These are phyloP conservation scores for Trichosanthes truncata DNA, from an alignment of 306 rosid genomes.

Conservation along the genomic window DNA sequence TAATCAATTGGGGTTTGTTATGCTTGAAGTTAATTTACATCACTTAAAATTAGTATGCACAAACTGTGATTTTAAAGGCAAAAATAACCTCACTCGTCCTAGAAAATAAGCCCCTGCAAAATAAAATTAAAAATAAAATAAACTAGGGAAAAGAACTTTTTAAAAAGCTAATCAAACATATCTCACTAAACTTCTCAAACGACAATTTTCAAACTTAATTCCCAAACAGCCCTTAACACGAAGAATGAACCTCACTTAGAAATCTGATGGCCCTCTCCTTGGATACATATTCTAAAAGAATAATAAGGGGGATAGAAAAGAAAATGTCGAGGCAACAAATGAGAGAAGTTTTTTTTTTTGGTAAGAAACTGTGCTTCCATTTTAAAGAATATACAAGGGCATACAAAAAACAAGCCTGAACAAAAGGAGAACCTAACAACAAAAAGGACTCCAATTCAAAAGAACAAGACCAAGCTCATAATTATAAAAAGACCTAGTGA, in stretches of 20 bases:
- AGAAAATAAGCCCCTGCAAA: background rate
- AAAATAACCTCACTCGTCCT: background rate
- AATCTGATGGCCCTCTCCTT: background rate
- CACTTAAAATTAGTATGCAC: background rate
- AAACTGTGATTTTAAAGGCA: background rate
- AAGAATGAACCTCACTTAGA: background rate
- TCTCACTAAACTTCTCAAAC: background rate
- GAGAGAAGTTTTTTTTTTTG: background rate
- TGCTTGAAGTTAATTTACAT: background rate
- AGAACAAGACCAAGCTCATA: background rate
- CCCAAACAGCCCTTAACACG: background rate
- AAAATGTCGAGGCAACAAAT: background rate
- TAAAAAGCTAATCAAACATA: background rate
- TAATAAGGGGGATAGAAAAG: background rate
- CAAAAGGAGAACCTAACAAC: background rate
- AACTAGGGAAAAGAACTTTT: background rate
- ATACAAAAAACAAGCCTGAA: background rate
- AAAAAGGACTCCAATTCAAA: too few species aligned
- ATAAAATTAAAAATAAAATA: background rate
- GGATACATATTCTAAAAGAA: background rate
- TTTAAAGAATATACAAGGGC: background rate
- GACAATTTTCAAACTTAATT: background rate
- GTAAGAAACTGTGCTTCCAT: background rate
- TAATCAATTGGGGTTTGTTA: background rate
- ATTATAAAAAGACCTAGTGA: background rate